phyloP scores from a whole-genome alignment of 169 alveolate genomes.

The Cyclospora cayetanensis region DNA sequence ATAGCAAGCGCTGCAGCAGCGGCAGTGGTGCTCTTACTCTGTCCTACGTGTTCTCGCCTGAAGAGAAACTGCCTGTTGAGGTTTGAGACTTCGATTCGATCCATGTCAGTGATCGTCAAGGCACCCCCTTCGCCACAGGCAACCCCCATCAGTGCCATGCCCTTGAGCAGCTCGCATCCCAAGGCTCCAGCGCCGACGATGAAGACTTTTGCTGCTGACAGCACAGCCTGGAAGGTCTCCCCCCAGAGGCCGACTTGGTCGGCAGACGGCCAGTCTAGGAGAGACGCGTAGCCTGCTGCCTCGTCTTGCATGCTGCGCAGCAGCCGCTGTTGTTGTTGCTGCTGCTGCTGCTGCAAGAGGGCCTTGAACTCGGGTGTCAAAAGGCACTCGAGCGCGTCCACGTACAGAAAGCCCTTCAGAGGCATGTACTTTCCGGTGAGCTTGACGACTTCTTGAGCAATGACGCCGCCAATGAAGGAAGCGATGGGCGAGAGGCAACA shows the following conservation, averaged over 20 bases:
- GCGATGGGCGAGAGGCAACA: conserved; percentile 94
- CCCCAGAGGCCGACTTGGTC: conserved; percentile 94
- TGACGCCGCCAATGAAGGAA: conserved; percentile 98
- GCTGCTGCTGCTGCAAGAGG: background rate
- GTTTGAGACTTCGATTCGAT: conserved; percentile 96
- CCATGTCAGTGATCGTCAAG: conserved; percentile 97
- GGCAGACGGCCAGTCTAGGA: conserved; percentile 74
- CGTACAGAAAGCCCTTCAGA: conserved; percentile 95
- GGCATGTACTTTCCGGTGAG: conserved; percentile 99
- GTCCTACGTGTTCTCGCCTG: conserved; percentile 82
- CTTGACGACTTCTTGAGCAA: conserved; percentile 97
- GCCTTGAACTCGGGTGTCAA: background rate
- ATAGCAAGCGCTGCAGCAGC: conserved; percentile 40
- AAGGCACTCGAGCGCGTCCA: conserved; percentile 93
- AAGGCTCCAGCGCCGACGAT: conserved; percentile 95
- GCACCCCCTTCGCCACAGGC: conserved; percentile 81
- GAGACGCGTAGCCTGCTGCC: background rate
- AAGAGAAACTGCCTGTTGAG: conserved; percentile 97
- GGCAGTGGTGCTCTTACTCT: conserved; percentile 71
- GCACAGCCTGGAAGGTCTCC: conserved; percentile 83
- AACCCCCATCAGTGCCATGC: conserved; percentile 96
- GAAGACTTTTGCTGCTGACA: conserved; percentile 83
- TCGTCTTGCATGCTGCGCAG: too few relatives aligned
- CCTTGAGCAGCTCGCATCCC: conserved; percentile 98
- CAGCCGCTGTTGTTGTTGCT: too few relatives aligned